A percentile compares a stretch with the other conserved stretches of the same genome.
phyloP scores from a whole-genome alignment of 2,329 filamentous ascomycete species.

The Escovopsis sp. region DNA sequence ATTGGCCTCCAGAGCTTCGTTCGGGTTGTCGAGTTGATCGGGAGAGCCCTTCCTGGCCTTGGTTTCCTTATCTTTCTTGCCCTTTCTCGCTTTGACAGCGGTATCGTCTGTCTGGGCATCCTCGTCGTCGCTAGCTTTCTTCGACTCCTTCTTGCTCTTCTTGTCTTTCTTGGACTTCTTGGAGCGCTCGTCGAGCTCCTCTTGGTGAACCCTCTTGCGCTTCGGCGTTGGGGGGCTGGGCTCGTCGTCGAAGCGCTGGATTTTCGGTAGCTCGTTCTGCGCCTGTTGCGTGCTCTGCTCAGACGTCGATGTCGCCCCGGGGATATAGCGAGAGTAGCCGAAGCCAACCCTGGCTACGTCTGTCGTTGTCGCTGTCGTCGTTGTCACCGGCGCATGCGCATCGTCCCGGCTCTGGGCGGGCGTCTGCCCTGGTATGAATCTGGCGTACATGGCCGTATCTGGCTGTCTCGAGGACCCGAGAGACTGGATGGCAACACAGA shows the following conservation, averaged over 20 bases:
- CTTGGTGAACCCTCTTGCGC: conserved; percentile 21
- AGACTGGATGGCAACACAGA: no score
- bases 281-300: background rate
- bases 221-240: conserved; percentile 15
- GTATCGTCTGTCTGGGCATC: conserved; percentile 1
- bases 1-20: conserved; percentile 7
- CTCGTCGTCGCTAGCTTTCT: conserved; percentile 7
- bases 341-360: conserved; percentile 10
- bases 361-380: conserved; percentile 2
- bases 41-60: conserved; percentile 9
- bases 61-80: conserved; percentile 21
- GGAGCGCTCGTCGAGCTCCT: conserved; percentile 20
- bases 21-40: conserved; percentile 7
- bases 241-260: conserved; percentile 17
- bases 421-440: conserved; percentile 24
- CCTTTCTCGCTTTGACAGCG: conserved; percentile 13
- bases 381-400: conserved; percentile 2
- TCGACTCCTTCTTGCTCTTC: background rate
- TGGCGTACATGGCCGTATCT: conserved; percentile 22
- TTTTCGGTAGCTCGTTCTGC: conserved; percentile 5
- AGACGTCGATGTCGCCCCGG: conserved; percentile 14
- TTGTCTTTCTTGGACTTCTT: conserved; percentile 11
- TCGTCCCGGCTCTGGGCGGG: background rate
- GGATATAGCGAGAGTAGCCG: conserved; percentile 29
- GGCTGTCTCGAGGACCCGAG: no score